Evolutionary conservation across 208 protist species (phyloP).

Genomic region (Trypanosoma congolense): DNA sequence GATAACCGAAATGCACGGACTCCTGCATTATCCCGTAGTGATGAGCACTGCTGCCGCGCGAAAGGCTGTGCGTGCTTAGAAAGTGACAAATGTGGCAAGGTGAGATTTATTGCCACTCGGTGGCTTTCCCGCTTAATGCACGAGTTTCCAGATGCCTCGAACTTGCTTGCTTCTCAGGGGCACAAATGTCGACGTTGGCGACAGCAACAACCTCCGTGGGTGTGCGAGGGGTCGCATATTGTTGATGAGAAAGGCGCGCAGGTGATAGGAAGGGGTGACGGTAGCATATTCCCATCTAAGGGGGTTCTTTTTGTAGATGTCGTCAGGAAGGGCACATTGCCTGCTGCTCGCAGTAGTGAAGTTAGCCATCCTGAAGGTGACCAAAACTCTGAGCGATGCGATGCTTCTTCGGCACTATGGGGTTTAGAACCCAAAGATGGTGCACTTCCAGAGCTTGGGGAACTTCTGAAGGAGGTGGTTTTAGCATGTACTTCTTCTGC

Average conservation of each 20-base stretch:
- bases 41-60: too few relatives aligned
- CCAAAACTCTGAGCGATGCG: background rate
- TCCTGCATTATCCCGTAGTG: too few relatives aligned
- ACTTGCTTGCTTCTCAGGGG: background rate
- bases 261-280: background rate
- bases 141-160: too few relatives aligned
- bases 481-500: constrained; percentile 37
- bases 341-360: background rate
- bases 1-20: too few relatives aligned
- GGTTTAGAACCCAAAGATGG: constrained; percentile 43
- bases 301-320: constrained; percentile 17
- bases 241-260: background rate
- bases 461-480: constrained; percentile 44
- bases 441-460: constrained; percentile 31
- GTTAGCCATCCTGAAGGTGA: background rate
- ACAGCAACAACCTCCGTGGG: background rate
- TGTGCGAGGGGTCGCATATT: background rate
- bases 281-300: background rate
- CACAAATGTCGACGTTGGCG: background rate
- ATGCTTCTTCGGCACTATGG: constrained; percentile 7
- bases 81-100: too few relatives aligned
- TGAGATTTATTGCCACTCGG: too few relatives aligned
- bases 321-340: constrained; percentile 6
- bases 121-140: too few relatives aligned
- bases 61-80: too few relatives aligned